A percentile compares a stretch with the other conserved stretches of the same genome.
These are phyloP conservation scores for Xylariales sp. DNA, from an alignment of 2,329 filamentous ascomycete species.

Conservation along the genomic window DNA sequence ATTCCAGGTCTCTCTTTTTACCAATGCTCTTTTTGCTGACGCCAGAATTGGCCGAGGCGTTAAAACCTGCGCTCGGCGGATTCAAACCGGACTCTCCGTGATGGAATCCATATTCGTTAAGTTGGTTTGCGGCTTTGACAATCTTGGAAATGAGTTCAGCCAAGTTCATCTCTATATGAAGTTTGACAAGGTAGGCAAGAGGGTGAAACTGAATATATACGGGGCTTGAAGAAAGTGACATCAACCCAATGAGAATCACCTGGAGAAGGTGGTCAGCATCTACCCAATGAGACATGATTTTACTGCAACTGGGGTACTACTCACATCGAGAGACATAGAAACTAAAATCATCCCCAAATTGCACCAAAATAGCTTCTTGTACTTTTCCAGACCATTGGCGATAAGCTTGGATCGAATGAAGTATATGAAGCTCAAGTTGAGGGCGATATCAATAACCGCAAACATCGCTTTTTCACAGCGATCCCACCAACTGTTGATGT, in stretches of 20 bases:
- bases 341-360: constrained; percentile 41
- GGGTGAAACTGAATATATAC: constrained; percentile 47
- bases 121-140: constrained; percentile 6
- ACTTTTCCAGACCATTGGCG: constrained; percentile 40
- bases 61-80: too few relatives aligned
- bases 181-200: constrained; percentile 46
- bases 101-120: constrained; percentile 3
- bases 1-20: too few relatives aligned
- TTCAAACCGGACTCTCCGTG: too few relatives aligned
- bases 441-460: constrained; percentile 34
- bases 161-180: constrained; percentile 52
- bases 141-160: constrained; percentile 44
- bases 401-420: constrained; percentile 38
- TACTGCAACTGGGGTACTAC: too few relatives aligned
- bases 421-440: constrained; percentile 45
- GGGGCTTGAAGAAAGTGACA: constrained; percentile 39
- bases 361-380: constrained; percentile 38
- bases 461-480: constrained; percentile 43
- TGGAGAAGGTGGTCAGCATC: constrained; percentile 5
- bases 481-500: constrained; percentile 44
- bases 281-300: not conserved
- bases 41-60: too few relatives aligned
- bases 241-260: constrained; percentile 33
- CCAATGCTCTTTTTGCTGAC: too few relatives aligned
- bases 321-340: constrained; percentile 37